Evolutionary conservation across 805 yeast species (phyloP).

Genomic region (Cyberlindnera americana): DNA sequence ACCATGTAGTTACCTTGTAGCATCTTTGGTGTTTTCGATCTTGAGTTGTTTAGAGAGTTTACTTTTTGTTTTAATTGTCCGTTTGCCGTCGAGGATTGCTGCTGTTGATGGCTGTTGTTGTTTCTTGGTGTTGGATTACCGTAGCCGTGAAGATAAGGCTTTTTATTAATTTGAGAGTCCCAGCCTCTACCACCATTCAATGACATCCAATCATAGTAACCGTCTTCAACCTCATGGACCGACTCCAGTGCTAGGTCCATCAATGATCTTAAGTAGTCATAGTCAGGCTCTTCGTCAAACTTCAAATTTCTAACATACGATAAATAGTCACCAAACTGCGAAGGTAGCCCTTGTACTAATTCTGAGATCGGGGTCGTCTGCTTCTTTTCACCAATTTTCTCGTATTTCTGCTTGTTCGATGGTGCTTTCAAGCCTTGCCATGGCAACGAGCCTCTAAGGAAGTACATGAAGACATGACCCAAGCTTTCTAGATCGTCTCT

Average conservation of each 20-base stretch:
- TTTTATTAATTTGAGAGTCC: constrained; percentile 86
- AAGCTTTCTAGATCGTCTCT: constrained; percentile 95
- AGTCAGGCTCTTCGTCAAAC: constrained; percentile 94
- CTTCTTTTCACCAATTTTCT: constrained; percentile 95
- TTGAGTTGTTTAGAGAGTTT: constrained; percentile 27
- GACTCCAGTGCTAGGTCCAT: constrained; percentile 75
- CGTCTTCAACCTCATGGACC: constrained; percentile 71
- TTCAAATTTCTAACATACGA: constrained; percentile 82
- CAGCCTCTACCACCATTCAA: constrained; percentile 94
- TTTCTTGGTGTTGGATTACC: constrained; percentile 82
- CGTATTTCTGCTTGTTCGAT: constrained; percentile 95
- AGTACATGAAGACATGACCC: constrained; percentile 96
- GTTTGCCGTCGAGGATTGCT: constrained; percentile 7
- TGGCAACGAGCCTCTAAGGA: constrained; percentile 89
- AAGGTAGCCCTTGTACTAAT: constrained; percentile 68
- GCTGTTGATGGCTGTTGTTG: constrained; percentile 18
- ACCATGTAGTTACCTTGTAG: constrained; percentile 23
- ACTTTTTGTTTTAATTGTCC: constrained; percentile 26
- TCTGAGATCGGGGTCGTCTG: constrained; percentile 84
- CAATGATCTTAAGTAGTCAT: constrained; percentile 76
- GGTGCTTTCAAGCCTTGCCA: constrained; percentile 99
- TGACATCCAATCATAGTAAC: constrained; percentile 97
- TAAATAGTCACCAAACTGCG: constrained; percentile 89
- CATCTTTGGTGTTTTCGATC: constrained; percentile 27
- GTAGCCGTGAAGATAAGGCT: constrained; percentile 92